A percentile compares a stretch with the other conserved stretches of the same genome.
These are phyloP conservation scores for Alternaria angustiovoidea DNA, from an alignment of 2,329 filamentous ascomycete species.

Conservation along the genomic window DNA sequence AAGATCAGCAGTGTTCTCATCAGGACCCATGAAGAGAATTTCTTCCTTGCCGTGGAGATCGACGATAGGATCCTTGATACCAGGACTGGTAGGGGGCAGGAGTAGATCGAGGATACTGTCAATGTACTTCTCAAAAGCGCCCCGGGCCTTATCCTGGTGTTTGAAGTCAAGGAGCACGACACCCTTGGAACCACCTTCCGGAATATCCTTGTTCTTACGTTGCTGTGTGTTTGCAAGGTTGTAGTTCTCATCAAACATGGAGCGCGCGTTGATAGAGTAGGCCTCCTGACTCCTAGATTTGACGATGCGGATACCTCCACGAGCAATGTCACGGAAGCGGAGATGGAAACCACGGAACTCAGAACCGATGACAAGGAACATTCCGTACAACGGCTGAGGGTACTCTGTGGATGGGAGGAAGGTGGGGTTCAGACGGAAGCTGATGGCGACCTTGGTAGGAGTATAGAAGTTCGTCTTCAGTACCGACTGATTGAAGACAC, in stretches of 20 bases:
- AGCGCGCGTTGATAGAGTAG: constrained; percentile 94
- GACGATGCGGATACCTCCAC: constrained; percentile 97
- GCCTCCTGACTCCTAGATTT: constrained; percentile 97
- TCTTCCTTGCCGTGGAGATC: constrained; percentile 94
- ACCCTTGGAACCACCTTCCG: constrained; percentile 97
- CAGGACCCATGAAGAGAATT: constrained; percentile 97
- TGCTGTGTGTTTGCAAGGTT: constrained; percentile 98
- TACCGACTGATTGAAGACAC: constrained; percentile 90
- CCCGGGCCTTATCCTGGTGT: constrained; percentile 89
- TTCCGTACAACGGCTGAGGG: constrained; percentile 90
- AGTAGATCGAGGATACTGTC: constrained; percentile 97
- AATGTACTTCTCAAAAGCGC: constrained; percentile 99
- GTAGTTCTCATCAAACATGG: constrained; percentile 98
- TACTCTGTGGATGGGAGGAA: constrained; percentile 95
- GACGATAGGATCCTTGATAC: constrained; percentile 98
- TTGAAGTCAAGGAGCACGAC: constrained; percentile 93
- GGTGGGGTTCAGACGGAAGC: constrained; percentile 87
- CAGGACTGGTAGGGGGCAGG: constrained; percentile 85
- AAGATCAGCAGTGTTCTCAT: constrained; percentile 97
- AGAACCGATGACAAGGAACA: constrained; percentile 98
- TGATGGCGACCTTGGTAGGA: constrained; percentile 96
- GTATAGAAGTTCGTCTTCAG: constrained; percentile 99
- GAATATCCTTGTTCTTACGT: constrained; percentile 99
- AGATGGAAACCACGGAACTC: constrained; percentile 98
- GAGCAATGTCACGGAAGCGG: constrained; percentile 94